A percentile compares a stretch with the other conserved stretches of the same genome.
These are phyloP conservation scores for Naganishia onofrii DNA, from an alignment of 768 basidiomycete species.

Conservation along the genomic window DNA sequence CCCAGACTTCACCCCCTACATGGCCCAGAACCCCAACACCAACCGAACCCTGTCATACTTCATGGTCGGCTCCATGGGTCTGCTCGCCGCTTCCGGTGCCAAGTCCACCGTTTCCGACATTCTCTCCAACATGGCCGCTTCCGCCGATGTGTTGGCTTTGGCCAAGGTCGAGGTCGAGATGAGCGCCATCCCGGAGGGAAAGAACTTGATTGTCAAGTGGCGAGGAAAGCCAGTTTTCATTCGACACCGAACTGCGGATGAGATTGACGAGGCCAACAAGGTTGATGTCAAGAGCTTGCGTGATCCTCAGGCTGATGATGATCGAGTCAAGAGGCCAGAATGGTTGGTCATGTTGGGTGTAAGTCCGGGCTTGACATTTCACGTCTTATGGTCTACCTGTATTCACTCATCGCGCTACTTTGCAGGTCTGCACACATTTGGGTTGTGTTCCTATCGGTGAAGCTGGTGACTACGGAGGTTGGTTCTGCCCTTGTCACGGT, in stretches of 20 bases:
- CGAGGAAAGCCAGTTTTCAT: slow-evolving; percentile 99
- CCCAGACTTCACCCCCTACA: slow-evolving; percentile 84
- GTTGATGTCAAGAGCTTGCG: slow-evolving; percentile 81
- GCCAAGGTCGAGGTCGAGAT: slow-evolving; percentile 98
- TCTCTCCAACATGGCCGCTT: slow-evolving; percentile 91
- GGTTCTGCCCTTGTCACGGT: slow-evolving; percentile 99
- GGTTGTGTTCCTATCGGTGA: slow-evolving; percentile 95
- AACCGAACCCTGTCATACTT: slow-evolving; percentile 55
- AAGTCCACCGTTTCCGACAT: slow-evolving; percentile 93
- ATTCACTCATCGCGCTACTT: slow-evolving; percentile 55
- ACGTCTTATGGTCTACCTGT: not conserved
- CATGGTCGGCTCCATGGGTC: slow-evolving; percentile 67
- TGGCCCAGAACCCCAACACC: slow-evolving; percentile 60
- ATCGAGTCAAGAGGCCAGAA: slow-evolving; percentile 86
- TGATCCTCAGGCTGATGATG: slow-evolving; percentile 88
- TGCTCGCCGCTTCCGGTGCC: slow-evolving; percentile 88
- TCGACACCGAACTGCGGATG: slow-evolving; percentile 83
- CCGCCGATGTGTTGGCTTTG: slow-evolving; percentile 93
- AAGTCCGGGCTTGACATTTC: not conserved
- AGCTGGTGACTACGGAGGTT: slow-evolving; percentile 67
- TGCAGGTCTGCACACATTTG: slow-evolving; percentile 79
- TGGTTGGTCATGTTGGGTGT: slow-evolving; percentile 65
- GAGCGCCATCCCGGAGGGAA: slow-evolving; percentile 76
- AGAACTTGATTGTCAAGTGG: slow-evolving; percentile 64
- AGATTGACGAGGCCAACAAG: slow-evolving; percentile 87